A percentile compares a stretch with the other conserved stretches of the same genome.
Conservation (phyloP, 306 rosid genomes). For the barrel medic (Medicago truncatula) region MtrunA17r5.0-ANR NC_053046.1:42151001-42151500, state of each 20-base stretch:
- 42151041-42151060: background rate
- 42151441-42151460: constrained; percentile 79
- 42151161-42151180: background rate
- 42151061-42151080: no score
- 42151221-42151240: background rate
- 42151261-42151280: background rate
- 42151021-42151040: background rate
- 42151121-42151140: no score
- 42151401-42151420: constrained; percentile 48
- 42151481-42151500: constrained; percentile 75
- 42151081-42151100: no score
- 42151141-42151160: no score
- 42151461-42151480: constrained; percentile 78
- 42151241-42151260: background rate
- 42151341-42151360: background rate
- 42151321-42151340: constrained; percentile 20
- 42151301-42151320: background rate
- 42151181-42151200: background rate
- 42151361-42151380: background rate
- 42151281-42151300: background rate
- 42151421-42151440: constrained; percentile 84
- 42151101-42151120: no score
- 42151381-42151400: constrained; percentile 17
- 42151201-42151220: background rate
- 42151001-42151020: no score